These are phyloP conservation scores for Berkeleyomyces rouxiae DNA, from an alignment of 2,329 filamentous ascomycete species.

Conservation along the genomic window DNA sequence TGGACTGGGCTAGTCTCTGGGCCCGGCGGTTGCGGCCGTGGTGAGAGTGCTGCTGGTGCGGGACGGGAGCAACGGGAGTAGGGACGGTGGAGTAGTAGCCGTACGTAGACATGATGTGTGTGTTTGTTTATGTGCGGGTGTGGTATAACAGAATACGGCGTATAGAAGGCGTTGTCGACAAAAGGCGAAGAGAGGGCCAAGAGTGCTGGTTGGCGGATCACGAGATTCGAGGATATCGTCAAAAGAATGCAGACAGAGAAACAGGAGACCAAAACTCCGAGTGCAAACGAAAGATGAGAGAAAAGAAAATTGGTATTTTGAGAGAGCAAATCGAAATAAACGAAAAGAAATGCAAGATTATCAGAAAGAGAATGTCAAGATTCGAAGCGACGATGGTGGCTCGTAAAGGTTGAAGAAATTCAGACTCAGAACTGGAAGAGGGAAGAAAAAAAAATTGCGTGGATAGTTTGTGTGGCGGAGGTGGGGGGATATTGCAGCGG, in stretches of 20 bases:
- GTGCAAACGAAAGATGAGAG: constrained; percentile 1
- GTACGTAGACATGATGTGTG: constrained; percentile 41
- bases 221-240: background rate
- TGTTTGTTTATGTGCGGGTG: constrained; percentile 17
- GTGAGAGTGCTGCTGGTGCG: constrained; percentile 54
- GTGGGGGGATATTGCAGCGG: background rate
- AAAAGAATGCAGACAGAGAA: constrained; percentile 2
- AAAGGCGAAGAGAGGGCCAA: background rate
- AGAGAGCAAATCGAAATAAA: background rate
- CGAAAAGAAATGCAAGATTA: background rate
- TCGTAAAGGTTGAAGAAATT: constrained; percentile 3
- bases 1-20: constrained; percentile 46
- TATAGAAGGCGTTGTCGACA: background rate
- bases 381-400: background rate
- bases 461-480: background rate
- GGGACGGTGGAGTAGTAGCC: constrained; percentile 45
- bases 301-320: background rate
- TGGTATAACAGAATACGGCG: background rate
- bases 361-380: background rate
- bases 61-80: constrained; percentile 25
- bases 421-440: background rate
- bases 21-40: constrained; percentile 74
- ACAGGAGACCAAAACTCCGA: background rate
- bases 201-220: background rate
- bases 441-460: background rate